These are phyloP conservation scores for Paracoccidioides brasiliensis DNA, from an alignment of 2,329 filamentous ascomycete genomes.

Conservation along the genomic window DNA sequence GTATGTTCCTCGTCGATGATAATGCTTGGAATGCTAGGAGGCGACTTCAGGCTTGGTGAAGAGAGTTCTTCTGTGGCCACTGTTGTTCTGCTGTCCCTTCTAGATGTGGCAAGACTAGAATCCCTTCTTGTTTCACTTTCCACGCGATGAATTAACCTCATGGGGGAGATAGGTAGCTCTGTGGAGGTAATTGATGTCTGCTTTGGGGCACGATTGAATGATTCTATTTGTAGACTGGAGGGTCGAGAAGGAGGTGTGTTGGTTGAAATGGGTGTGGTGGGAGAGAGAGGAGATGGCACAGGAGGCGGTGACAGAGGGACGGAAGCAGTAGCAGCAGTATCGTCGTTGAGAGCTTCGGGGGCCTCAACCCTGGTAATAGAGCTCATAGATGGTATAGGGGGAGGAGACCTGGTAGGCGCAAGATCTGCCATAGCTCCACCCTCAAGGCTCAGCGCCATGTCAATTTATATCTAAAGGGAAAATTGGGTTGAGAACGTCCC, in stretches of 20 bases:
- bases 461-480: neutral
- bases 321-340: neutral
- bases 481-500: neutral
- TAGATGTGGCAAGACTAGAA: conserved; percentile 1
- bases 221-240: neutral
- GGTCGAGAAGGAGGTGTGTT: neutral
- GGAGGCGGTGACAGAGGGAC: neutral
- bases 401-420: neutral
- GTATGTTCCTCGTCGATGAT: conserved; percentile 26
- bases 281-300: neutral
- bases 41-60: conserved; percentile 17
- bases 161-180: neutral
- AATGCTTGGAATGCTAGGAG: conserved; percentile 29
- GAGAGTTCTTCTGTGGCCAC: conserved; percentile 13
- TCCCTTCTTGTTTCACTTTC: neutral
- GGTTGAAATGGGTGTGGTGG: neutral
- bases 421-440: neutral
- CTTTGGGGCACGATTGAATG: neutral
- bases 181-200: neutral
- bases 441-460: neutral
- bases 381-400: neutral
- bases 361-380: neutral
- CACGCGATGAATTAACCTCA: neutral
- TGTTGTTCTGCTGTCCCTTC: conserved; percentile 1
- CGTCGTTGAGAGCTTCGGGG: neutral